Percentiles rank a stretch among this genome's conserved stretches.
These are phyloP conservation scores for Boletus rubroflammeus DNA, from an alignment of 768 basidiomycete species.

Conservation along the genomic window DNA sequence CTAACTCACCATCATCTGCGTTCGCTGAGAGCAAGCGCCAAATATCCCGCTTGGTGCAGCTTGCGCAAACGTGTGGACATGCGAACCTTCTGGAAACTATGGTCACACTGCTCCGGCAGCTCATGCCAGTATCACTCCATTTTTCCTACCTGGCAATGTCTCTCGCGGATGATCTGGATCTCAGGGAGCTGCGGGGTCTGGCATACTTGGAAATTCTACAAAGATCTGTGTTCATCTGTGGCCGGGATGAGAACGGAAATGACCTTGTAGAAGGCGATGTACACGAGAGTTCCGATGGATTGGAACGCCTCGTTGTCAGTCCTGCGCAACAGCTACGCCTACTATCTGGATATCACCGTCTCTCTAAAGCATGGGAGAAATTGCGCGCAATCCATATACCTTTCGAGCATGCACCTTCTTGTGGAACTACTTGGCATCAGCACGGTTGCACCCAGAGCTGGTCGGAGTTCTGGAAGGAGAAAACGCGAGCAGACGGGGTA, in stretches of 20 bases:
- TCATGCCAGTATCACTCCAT: constrained; percentile 59
- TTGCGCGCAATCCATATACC: constrained; percentile 52
- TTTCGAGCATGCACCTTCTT: constrained; percentile 64
- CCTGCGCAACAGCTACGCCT: constrained; percentile 60
- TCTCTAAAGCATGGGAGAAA: constrained; percentile 63
- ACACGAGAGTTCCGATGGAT: constrained; percentile 33
- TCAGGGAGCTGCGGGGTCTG: constrained; percentile 55
- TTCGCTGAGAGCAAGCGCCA: constrained; percentile 42
- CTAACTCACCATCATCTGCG: constrained; percentile 31
- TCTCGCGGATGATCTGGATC: constrained; percentile 65
- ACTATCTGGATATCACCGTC: constrained; percentile 65
- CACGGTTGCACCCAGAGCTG: constrained; percentile 70
- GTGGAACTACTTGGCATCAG: constrained; percentile 69
- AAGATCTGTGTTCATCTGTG: constrained; percentile 39
- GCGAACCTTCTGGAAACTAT: constrained; percentile 56
- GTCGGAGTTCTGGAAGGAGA: constrained; percentile 80
- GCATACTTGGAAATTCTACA: constrained; percentile 77
- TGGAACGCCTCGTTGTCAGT: constrained; percentile 51
- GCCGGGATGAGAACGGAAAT: constrained; percentile 9
- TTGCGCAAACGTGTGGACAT: constrained; percentile 67
- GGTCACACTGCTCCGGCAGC: constrained; percentile 52
- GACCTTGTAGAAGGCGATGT: constrained; percentile 31
- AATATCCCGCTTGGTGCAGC: constrained; percentile 56
- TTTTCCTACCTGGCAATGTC: constrained; percentile 74
- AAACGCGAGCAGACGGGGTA: constrained; percentile 58